Percentiles rank a stretch among this genome's conserved stretches.
phyloP scores from a whole-genome alignment of 2,329 filamentous ascomycete genomes.

The Metarhizium humberi region DNA sequence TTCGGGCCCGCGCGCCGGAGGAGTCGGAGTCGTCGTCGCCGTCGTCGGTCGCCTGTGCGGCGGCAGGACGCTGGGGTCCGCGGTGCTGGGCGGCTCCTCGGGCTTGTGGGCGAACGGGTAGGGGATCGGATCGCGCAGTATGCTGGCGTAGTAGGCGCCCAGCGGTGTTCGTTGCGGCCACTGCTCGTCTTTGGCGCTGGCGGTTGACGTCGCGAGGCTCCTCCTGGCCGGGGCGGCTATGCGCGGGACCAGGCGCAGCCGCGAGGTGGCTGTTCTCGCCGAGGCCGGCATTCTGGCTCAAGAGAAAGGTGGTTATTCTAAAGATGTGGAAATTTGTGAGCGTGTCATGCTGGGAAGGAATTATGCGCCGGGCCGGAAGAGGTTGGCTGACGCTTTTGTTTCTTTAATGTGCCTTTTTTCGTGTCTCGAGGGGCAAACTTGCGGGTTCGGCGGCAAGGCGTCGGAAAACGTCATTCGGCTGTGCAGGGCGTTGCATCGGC shows the following conservation, averaged over 20 bases:
- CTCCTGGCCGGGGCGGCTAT: constrained; percentile 14
- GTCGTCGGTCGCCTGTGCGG: constrained; percentile 7
- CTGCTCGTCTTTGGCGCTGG: constrained; percentile 12
- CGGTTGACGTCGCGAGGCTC: constrained; percentile 18
- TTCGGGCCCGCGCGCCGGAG: constrained; percentile 3
- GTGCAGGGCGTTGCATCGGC: not conserved
- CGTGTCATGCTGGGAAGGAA: not conserved
- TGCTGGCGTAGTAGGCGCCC: constrained; percentile 50
- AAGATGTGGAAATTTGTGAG: not conserved
- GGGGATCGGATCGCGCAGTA: constrained; percentile 38
- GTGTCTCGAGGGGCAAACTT: constrained; percentile 12
- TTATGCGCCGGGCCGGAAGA: not conserved
- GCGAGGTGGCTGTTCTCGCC: constrained; percentile 19
- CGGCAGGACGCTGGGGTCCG: constrained; percentile 14
- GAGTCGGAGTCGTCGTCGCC: constrained; percentile 5
- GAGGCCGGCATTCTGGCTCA: constrained; percentile 19
- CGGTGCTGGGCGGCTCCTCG: constrained; percentile 33
- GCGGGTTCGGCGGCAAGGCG: not conserved
- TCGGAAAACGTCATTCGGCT: constrained; percentile 1
- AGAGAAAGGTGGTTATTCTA: not conserved
- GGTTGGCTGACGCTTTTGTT: not conserved
- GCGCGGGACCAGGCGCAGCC: constrained; percentile 19
- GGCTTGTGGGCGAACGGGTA: constrained; percentile 30
- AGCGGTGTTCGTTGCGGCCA: constrained; percentile 36
- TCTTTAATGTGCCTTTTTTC: not conserved